Base-by-base conservation (phyloP, 768 basidiomycete species). In the Amanita inopinata region DNA sequence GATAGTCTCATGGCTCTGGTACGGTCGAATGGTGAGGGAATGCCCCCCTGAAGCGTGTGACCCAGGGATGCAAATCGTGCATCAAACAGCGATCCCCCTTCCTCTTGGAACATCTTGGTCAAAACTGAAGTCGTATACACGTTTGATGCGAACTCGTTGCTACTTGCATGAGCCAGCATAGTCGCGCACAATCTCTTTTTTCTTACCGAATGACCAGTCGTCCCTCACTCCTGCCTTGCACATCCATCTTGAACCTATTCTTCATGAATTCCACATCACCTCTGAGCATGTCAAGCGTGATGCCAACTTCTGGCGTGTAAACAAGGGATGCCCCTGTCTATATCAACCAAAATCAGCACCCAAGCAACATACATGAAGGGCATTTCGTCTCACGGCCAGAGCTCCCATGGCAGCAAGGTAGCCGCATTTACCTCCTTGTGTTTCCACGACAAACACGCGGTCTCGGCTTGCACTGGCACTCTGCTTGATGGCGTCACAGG, bases 401-500 rank as follows among this genome's bases (percentile, higher is more conserved):
- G 91, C 96, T 40, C 96, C 96, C 73, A 98, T 76, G 1, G 92
- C 82, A 2, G 93, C 92, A 43, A 99, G 78, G 59, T 93, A 99
- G 6, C 96, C 96, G 57, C 89, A 96, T 57, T 85, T 83, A 6
- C 94, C 96, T 37, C 96, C 96, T 60, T 98, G 96, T 0, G 93
- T 97, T 64, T 99, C 94, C 12, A 99, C 90, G 1, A 98, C 86
- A 57, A 99, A 99, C 46, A 97, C 96, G 32, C 96, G 70, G 60
- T 98, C 92, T 49, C 96, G 63, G 56, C 91, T 96, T 3, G 96
- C 94, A 43, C 87, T 87, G 7, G 96, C 96, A 56, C 90, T 93
- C 70, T 99, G 96, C 66, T 93, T 96, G 65, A 99, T 97, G 31
- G 93, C 82, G 62, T 99, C 96, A 57, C 94, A 98, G 4, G 96